A percentile compares a stretch with the other conserved stretches of the same genome.
Conservation (phyloP, 108 stramenopile species). For the Fragilaria radians region DNA sequence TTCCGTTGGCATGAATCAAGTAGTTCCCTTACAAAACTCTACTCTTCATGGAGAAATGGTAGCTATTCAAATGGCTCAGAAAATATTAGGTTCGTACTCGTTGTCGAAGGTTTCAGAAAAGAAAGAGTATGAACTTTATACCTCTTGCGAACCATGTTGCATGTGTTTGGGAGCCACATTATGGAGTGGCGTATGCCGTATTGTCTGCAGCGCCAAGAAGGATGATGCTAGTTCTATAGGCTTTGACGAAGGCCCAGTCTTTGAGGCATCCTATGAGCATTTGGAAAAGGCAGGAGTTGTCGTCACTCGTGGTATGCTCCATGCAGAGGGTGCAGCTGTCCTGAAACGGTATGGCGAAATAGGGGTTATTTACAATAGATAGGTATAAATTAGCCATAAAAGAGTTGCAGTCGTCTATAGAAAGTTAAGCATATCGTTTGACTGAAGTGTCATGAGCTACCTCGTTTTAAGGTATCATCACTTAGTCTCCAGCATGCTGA, state of each 20-base stretch:
- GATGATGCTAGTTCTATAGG: slow-evolving; percentile 80
- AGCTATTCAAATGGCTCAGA: slow-evolving; percentile 80
- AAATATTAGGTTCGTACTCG: slow-evolving; percentile 42
- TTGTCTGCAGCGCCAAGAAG: slow-evolving; percentile 76
- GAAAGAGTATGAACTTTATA: slow-evolving; percentile 65
- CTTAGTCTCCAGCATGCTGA: no score
- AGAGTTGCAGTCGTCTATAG: no score
- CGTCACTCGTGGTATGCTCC: slow-evolving; percentile 54
- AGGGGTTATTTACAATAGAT: slow-evolving; percentile 68
- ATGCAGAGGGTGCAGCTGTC: slow-evolving; percentile 57
- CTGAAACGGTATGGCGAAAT: slow-evolving; percentile 52
- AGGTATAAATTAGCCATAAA: no score
- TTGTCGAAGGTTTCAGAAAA: slow-evolving; percentile 24
- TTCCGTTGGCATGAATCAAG: slow-evolving; percentile 71
- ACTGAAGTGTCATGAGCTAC: no score
- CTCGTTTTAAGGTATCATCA: no score
- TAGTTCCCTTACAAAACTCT: slow-evolving; percentile 68
- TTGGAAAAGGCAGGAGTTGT: slow-evolving; percentile 52
- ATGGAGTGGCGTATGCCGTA: slow-evolving; percentile 76
- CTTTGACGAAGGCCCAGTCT: slow-evolving; percentile 85
- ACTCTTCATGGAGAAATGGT: slow-evolving; percentile 83
- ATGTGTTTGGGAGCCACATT: slow-evolving; percentile 82
- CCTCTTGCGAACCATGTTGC: slow-evolving; percentile 77
- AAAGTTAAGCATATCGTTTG: no score
- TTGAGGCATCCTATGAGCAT: slow-evolving; percentile 62